Evolutionary conservation across 1,284 basidiomycete genomes (phyloP).

Genomic region (Spongiforma sp.): DNA sequence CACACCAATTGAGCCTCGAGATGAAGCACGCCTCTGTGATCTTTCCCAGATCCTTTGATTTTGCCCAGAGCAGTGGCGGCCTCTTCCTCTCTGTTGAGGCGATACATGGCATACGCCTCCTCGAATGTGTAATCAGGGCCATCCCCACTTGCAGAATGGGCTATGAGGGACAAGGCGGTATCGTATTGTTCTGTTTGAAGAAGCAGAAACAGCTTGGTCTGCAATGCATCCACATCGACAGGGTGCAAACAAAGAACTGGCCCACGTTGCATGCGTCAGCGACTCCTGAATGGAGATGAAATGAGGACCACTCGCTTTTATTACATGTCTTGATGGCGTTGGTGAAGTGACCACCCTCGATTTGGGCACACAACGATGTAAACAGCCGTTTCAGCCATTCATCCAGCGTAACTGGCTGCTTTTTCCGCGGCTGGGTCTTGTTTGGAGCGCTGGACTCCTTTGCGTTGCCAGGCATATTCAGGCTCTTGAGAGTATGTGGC

Average conservation of each 20-base stretch:
- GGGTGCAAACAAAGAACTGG: constrained; percentile 75
- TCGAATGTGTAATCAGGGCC: constrained; percentile 60
- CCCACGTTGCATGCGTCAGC: constrained; percentile 19
- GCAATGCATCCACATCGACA: constrained; percentile 71
- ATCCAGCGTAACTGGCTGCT: constrained; percentile 56
- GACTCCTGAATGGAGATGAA: constrained; percentile 30
- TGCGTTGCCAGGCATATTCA: not conserved
- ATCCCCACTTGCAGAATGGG: constrained; percentile 28
- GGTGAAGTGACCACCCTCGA: constrained; percentile 80
- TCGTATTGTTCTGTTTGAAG: constrained; percentile 84
- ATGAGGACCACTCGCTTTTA: constrained; percentile 67
- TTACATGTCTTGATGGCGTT: constrained; percentile 90
- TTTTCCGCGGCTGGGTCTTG: constrained; percentile 49
- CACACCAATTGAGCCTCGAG: constrained; percentile 86
- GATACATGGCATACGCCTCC: constrained; percentile 81
- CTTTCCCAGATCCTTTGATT: constrained; percentile 51
- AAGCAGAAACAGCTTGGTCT: constrained; percentile 83
- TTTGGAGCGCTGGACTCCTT: constrained; percentile 13
- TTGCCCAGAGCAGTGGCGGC: constrained; percentile 58
- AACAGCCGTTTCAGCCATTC: constrained; percentile 77
- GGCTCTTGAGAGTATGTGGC: constrained; percentile 29
- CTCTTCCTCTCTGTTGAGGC: constrained; percentile 74
- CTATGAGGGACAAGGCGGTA: constrained; percentile 60
- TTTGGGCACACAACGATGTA: constrained; percentile 80
- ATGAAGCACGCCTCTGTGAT: constrained; percentile 72